Evolutionary conservation across 2,329 filamentous ascomycete genomes (phyloP), one percentile per base, ranked within the genome.

Genomic region (Cytospora leucostoma): DNA sequence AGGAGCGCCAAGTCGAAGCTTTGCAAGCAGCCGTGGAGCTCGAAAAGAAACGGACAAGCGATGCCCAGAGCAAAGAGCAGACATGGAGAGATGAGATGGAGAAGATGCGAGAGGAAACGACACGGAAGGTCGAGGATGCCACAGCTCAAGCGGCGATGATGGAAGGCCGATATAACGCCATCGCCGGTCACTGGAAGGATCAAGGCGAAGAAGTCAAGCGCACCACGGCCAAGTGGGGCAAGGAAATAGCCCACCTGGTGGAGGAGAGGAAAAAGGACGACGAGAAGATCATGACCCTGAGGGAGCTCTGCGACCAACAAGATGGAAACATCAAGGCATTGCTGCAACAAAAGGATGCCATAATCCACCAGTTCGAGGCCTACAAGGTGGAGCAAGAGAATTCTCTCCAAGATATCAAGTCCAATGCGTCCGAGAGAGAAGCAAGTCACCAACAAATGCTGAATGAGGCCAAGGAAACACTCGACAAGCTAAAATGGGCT

Each of bases 1-100:
- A 91, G 71, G 90, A 93, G 71, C 84, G 90, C 13, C 90, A 92
- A 73, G 84, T 93, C 50, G 88, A 90, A 67, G 85, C 87, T 52
- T 74, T 92, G 64, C 87, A 88, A 69, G 79, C 82, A 10, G 80
- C 85, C 19, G 79, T 92, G 34, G 87, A 89, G 49, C 74, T 80
- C 2, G 90, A 93, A 75, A 83, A 84, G 72, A 81, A 83, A 68
- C 83, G 86, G 67, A 80, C 89, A 3, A 76, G 80, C 27, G 80
- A 81, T 21, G 88, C 89, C 6, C 80, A 84, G 66, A 80, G 82
- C 57, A 81, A 84, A 35, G 88, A 91, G 70, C 82, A 74, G 70
- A 82, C 68, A 67, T 91, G 82, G 87, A 86, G 78, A 70, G 82
- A 82, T 65, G 82, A 89, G 74, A 80, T 89, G 73, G 88, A 91